Percentiles rank a stretch among this genome's conserved stretches.
phyloP scores from a whole-genome alignment of 2,329 filamentous ascomycete genomes.

The Didymella keratinophila region DNA sequence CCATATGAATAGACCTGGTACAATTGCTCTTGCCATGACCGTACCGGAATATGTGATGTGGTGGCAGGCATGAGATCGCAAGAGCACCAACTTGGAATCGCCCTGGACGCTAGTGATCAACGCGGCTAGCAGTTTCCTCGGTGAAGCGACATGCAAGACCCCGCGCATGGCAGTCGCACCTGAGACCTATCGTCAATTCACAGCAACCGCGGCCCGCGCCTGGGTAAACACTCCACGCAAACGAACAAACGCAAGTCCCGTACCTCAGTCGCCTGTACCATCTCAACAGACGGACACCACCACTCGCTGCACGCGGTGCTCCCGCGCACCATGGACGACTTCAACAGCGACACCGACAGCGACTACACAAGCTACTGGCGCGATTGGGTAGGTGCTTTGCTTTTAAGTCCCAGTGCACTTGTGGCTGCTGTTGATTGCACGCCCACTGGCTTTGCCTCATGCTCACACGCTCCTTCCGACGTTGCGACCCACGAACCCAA shows the following conservation, averaged over 20 bases:
- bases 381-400: conserved; percentile 82
- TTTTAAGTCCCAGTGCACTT: background rate
- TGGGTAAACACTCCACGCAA: conserved; percentile 1
- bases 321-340: conserved; percentile 80
- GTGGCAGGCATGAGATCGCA: background rate
- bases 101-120: background rate
- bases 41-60: too few species aligned
- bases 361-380: conserved; percentile 99
- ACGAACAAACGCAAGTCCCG: background rate
- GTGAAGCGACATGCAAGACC: background rate
- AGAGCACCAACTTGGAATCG: too few species aligned
- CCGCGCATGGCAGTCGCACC: conserved; percentile 8
- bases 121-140: background rate
- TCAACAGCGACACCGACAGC: conserved; percentile 96
- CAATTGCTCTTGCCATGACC: too few species aligned
- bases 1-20: too few species aligned
- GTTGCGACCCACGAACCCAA: background rate
- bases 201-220: conserved; percentile 18
- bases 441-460: background rate
- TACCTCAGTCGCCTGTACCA: background rate
- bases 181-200: conserved; percentile 15
- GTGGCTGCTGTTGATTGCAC: background rate
- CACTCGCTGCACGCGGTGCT: conserved; percentile 8
- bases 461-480: background rate
- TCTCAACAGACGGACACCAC: background rate